Evolutionary conservation across 441 rosid species (phyloP), one percentile per base, ranked within the genome.

Genomic region (Pelargonium citronellum): DNA sequence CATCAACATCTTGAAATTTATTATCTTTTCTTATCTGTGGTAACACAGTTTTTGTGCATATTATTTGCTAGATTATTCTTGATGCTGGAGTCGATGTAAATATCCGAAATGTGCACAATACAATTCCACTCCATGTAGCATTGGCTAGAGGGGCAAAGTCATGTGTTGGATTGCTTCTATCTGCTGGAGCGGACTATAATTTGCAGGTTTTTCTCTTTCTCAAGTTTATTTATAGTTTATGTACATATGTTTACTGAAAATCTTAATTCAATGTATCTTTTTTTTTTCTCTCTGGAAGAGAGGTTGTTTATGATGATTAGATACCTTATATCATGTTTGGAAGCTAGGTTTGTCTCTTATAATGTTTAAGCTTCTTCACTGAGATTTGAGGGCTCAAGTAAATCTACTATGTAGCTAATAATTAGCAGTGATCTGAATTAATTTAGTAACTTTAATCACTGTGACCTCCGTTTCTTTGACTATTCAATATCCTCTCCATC

Each of bases 71-170:
- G 99, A 90, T 91, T 74, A 91, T 95, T 81, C 96, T 95, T 62
- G 91, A 90, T 79, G 94, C 96, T 80, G 99, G 97, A 79, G 99
- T 95, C 76, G 94, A 87, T 83, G 97, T 88, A 66, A 89, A 95
- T 81, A 87, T 92, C 69, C 89, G 90, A 71, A 93, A 92, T 75
- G 83, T 85, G 79, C 96, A 87, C 72, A 91, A 91, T 81, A 87
- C 93, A 43, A 91, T 87, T 76, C 97, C 97, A 62, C 95, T 95
- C 77, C 99, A 95, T 78, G 87, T 93, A 75, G 99, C 99, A 41
- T 82, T 95, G 84, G 95, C 93, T 61, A 87, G 96, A 79, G 99
- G 98, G 69, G 96, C 97, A 66, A 89, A 87, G 34, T 80, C 91
- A 44, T 95, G 99, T 83, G 96, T 95, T 69, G 89, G 91, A 62